A percentile compares a stretch with the other conserved stretches of the same genome.
Conservation (phyloP, 2,329 filamentous ascomycete genomes). For the Onygenales sp. region DNA sequence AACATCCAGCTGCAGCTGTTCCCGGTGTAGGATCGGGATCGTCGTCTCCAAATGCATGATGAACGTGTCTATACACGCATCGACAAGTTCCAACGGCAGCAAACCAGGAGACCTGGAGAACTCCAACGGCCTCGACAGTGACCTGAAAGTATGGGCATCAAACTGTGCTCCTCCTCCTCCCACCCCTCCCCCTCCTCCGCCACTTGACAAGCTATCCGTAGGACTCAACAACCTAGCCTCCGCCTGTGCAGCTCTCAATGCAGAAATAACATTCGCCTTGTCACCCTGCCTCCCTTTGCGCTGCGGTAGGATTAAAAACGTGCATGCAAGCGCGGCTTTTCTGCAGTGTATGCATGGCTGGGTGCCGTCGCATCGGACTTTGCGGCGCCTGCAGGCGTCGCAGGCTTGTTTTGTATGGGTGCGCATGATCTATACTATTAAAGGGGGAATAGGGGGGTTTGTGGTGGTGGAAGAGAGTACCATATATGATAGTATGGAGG, state of each 20-base stretch:
- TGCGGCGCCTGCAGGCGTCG: conserved; percentile 18
- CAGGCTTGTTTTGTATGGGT: conserved; percentile 11
- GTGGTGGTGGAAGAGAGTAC: not conserved
- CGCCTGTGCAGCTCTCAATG: conserved; percentile 7
- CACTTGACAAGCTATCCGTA: not conserved
- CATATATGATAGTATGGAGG: conserved; percentile 7
- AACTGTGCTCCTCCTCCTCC: not conserved
- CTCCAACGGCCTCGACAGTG: not conserved
- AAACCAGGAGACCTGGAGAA: conserved; percentile 5
- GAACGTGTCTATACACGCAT: conserved; percentile 14
- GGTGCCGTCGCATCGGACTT: conserved; percentile 14
- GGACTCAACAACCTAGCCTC: not conserved
- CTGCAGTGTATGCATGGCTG: conserved; percentile 14
- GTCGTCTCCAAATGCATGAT: conserved; percentile 16
- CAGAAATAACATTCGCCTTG: conserved; percentile 14
- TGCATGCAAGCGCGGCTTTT: conserved; percentile 12
- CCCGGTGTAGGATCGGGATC: conserved; percentile 20
- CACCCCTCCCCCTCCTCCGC: not conserved
- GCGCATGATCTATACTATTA: not conserved
- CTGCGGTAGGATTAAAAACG: conserved; percentile 9
- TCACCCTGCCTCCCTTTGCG: conserved; percentile 16
- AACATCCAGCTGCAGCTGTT: conserved; percentile 17
- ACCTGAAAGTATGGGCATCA: not conserved
- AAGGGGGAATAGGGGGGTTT: conserved; percentile 3
- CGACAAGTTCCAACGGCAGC: conserved; percentile 7